phyloP scores from a whole-genome alignment of 164 flowering plant species.

The Stephania cephalantha region DNA sequence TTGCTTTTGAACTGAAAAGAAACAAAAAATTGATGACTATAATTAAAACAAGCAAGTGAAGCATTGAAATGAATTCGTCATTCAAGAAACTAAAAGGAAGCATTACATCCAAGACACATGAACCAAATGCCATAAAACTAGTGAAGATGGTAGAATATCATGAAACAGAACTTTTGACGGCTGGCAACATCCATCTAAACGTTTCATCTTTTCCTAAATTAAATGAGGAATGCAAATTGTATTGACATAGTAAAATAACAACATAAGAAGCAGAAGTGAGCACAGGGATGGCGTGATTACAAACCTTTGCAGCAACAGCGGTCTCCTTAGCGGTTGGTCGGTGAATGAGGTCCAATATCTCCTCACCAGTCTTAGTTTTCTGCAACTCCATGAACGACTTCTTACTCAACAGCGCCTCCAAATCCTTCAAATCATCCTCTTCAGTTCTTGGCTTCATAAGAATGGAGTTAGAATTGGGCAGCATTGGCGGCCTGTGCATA shows the following conservation, averaged over 20 bases:
- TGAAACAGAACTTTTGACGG: background rate
- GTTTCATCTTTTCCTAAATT: background rate
- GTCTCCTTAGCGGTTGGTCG: slow-evolving; percentile 94
- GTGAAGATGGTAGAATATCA: background rate
- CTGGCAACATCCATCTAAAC: background rate
- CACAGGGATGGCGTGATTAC: background rate
- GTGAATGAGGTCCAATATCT: slow-evolving; percentile 85
- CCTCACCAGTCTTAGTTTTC: slow-evolving; percentile 92
- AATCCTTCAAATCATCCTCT: slow-evolving; percentile 92
- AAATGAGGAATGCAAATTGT: background rate
- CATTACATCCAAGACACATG: background rate
- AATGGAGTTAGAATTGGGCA: slow-evolving; percentile 22
- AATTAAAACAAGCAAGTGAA: background rate
- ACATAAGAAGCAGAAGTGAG: background rate
- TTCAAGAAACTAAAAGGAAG: background rate
- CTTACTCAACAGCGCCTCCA: slow-evolving; percentile 81
- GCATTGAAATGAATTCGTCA: background rate
- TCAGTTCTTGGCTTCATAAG: slow-evolving; percentile 50
- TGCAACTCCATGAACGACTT: slow-evolving; percentile 82
- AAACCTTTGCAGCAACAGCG: slow-evolving; percentile 89
- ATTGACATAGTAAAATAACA: background rate
- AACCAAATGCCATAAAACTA: background rate
- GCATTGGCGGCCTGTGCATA: slow-evolving; percentile 47
- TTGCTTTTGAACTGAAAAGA: slow-evolving; percentile 82
- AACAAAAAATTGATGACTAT: background rate